These are phyloP conservation scores for Aspergillus sparsus DNA, from an alignment of 495 filamentous ascomycete species.

Conservation along the genomic window DNA sequence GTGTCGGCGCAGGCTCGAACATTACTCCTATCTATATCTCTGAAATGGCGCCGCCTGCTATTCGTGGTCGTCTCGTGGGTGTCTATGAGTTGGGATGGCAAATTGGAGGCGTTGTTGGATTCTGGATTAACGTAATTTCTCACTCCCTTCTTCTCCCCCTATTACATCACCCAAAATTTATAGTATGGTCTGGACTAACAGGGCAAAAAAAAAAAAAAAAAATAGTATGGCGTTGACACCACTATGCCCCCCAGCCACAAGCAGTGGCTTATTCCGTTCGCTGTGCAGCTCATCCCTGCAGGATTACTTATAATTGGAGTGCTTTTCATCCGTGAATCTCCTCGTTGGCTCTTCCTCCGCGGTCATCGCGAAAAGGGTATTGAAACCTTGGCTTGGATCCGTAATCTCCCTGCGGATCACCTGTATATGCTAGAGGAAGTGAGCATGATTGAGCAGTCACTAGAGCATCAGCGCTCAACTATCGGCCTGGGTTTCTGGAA, in stretches of 20 bases:
- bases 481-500: slow-evolving; percentile 70
- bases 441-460: slow-evolving; percentile 59
- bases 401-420: slow-evolving; percentile 59
- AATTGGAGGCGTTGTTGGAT: slow-evolving; percentile 70
- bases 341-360: slow-evolving; percentile 58
- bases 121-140: slow-evolving; percentile 63
- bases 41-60: slow-evolving; percentile 78
- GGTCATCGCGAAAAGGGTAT: slow-evolving; percentile 56
- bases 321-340: slow-evolving; percentile 55
- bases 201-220: background rate
- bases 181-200: background rate
- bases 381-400: slow-evolving; percentile 63
- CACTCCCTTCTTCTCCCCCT: background rate
- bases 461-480: slow-evolving; percentile 59
- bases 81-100: slow-evolving; percentile 77
- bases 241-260: slow-evolving; percentile 35
- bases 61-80: slow-evolving; percentile 75
- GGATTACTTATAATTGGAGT: slow-evolving; percentile 50
- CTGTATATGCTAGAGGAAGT: slow-evolving; percentile 71
- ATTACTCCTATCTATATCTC: slow-evolving; percentile 79
- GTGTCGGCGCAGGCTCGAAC: slow-evolving; percentile 74
- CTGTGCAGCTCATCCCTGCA: slow-evolving; percentile 57
- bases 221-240: slow-evolving; percentile 43
- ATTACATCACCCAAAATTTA: too few relatives aligned
- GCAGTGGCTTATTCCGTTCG: slow-evolving; percentile 61